Base-by-base conservation (phyloP, 306 rosid species). In the Lagenaria siceraria region DNA sequence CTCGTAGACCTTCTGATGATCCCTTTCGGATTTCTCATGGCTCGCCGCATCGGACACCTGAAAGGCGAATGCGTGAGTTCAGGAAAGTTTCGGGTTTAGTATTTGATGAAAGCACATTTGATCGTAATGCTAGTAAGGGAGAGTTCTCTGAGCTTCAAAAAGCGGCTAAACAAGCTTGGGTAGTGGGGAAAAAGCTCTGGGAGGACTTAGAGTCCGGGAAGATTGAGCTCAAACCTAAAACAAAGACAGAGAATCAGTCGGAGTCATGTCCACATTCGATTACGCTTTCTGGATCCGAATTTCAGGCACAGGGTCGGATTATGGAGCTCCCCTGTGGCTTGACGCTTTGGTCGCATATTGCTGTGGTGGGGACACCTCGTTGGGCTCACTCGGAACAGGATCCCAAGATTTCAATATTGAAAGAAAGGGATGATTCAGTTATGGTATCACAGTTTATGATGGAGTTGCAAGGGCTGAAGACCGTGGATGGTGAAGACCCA, bases 361-460 rank as follows among this genome's bases (percentile, higher is more conserved):
- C 99, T 3, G 96, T 95, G 77, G 97, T 95, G 10, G 99, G 96
- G 58, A 95, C 93, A 4, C 99, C 99, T 19, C 81, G 87, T 21
- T 90, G 92, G 97, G 99, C 93, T 27, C 97, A 89, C 51, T 73
- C 83, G 22, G 99, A 90, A 76, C 24, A 83, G 38, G 92, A 92
- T 77, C 92, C 99, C 1, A 92, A 84, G 87, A 95, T 95, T 54
- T 85, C 93, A 56, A 61, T 82, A 58, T 52, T 95, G 89, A 89
- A 58, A 81, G 96, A 92, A 14, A 93, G 93, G 0, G 93, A 82
- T 8, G 93, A 86, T 8, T 72, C 96, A 4, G 89, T 88, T 76
- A 81, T 89, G 97, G 97, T 92, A 17, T 95, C 99, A 10, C 99
- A 95, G 88, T 95, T 95, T 54, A 90, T 89, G 93, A 80, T 92